phyloP scores from a whole-genome alignment of 805 yeast species.

The Saccharomycopsis sp. region DNA sequence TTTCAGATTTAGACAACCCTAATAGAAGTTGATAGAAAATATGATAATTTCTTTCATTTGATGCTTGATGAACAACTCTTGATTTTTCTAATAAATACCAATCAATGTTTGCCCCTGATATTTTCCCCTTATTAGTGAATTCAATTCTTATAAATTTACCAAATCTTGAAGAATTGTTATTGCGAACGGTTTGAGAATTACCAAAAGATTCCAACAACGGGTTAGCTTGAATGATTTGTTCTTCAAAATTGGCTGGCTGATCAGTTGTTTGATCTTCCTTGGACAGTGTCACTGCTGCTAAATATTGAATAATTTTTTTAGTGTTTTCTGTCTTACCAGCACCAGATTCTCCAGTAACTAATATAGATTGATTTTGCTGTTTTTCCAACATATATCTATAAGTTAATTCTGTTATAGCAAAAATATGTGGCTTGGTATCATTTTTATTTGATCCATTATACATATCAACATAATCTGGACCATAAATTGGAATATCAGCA shows the following conservation, averaged over 20 bases:
- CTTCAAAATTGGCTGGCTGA: constrained; percentile 49
- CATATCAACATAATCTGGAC: constrained; percentile 44
- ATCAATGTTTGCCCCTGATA: constrained; percentile 86
- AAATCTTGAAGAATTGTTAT: constrained; percentile 91
- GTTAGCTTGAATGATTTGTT: constrained; percentile 84
- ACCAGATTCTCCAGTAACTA: constrained; percentile 98
- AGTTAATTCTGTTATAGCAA: constrained; percentile 83
- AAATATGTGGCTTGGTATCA: constrained; percentile 76
- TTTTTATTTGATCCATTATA: constrained; percentile 43
- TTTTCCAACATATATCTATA: constrained; percentile 65
- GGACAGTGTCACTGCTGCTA: constrained; percentile 59
- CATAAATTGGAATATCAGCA: constrained; percentile 64
- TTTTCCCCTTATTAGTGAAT: constrained; percentile 54
- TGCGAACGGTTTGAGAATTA: constrained; percentile 90
- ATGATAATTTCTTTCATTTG: constrained; percentile 84
- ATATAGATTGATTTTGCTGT: constrained; percentile 74
- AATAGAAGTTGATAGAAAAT: constrained; percentile 84
- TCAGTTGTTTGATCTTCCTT: background rate
- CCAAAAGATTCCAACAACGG: constrained; percentile 96
- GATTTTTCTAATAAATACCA: constrained; percentile 94
- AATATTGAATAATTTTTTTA: constrained; percentile 85
- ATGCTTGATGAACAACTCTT: constrained; percentile 73
- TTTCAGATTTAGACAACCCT: constrained; percentile 52
- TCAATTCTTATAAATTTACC: constrained; percentile 92
- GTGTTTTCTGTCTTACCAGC: constrained; percentile 99